Percentiles rank a stretch among this genome's conserved stretches.
These are phyloP conservation scores for Phytophthora tubulina DNA, from an alignment of 352 stramenopile species.

Conservation along the genomic window DNA sequence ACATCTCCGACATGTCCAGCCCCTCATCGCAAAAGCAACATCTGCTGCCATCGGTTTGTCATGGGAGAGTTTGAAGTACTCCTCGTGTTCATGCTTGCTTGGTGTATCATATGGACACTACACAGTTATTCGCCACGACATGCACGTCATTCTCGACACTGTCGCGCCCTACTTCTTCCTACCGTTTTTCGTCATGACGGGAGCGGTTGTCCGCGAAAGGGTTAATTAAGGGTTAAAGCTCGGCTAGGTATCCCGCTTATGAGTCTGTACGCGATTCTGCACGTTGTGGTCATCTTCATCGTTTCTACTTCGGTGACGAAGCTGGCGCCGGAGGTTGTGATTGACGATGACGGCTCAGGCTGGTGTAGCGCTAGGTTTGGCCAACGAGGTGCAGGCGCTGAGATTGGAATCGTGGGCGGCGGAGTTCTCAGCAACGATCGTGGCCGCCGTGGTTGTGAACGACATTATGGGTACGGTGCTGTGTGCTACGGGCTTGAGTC, in stretches of 20 bases:
- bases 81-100: constrained; percentile 74
- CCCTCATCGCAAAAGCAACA: constrained; percentile 52
- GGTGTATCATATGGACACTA: constrained; percentile 75
- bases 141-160: constrained; percentile 78
- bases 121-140: constrained; percentile 68
- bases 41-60: constrained; percentile 57
- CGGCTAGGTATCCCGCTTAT: constrained; percentile 74
- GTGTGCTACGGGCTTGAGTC: constrained; percentile 62
- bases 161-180: constrained; percentile 75
- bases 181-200: constrained; percentile 83
- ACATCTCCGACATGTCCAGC: constrained; percentile 71
- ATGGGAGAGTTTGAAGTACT: constrained; percentile 75
- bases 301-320: constrained; percentile 72
- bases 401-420: constrained; percentile 64
- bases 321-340: constrained; percentile 68
- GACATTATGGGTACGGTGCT: constrained; percentile 74
- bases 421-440: constrained; percentile 72
- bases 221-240: constrained; percentile 69
- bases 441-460: constrained; percentile 74
- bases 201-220: too few species aligned
- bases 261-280: constrained; percentile 67
- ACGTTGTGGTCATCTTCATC: constrained; percentile 70
- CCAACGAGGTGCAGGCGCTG: constrained; percentile 66
- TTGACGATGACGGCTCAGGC: constrained; percentile 79
- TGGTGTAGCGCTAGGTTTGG: constrained; percentile 66